Evolutionary conservation across 176 grass and related monocot genomes (phyloP), one percentile per base, ranked within the genome.

Genomic region (Zoysia japonica): DNA sequence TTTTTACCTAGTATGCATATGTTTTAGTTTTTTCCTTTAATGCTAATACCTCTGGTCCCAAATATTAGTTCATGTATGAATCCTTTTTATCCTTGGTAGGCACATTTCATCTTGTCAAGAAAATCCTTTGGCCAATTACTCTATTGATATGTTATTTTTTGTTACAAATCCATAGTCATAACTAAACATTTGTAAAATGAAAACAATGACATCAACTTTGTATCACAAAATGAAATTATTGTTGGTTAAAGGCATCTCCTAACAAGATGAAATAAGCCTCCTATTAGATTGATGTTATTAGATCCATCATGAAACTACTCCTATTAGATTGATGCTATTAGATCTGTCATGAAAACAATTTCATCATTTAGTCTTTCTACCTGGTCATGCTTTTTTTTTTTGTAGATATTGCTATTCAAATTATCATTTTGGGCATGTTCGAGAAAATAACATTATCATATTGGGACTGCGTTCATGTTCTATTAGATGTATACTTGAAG

Each of bases 1-100:
- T 47, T 56, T 56, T 16, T 65, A 47, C 13, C 5, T 14, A 75
- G 44, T 79, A 14, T 56, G 7, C 50, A 79, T 79, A 45, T 41
- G 47, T 9, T 85, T 55, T 62, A 9, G 2, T 57, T 76, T 64
- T 50, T 64, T 64, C 36, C 61, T 37, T 36, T 7, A 63, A 36
- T 11, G 8, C 19, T 61, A 20, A 7, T 35, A 10, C n/a, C 57
- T 61, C 9, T 36, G 59, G 4, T 61, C 20, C 59, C 2, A 36
- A 35, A 11, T 36, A 61, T 61, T 4, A 11, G 3, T 61, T 36
- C 20, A 35, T 36, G 36, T 36, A 61, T 0, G 3, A 36, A 61
- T 36, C 3, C 3, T 61, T 61, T 61, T 61, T 36, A 61, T 36
- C 19, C 19, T 36, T 36, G 59, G 56, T 20, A 20, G 2, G 6